Evolutionary conservation across 225 moss, liverwort and hornwort species (phyloP), one percentile per base, ranked within the genome.

Genomic region (Lunularia cruciata): DNA sequence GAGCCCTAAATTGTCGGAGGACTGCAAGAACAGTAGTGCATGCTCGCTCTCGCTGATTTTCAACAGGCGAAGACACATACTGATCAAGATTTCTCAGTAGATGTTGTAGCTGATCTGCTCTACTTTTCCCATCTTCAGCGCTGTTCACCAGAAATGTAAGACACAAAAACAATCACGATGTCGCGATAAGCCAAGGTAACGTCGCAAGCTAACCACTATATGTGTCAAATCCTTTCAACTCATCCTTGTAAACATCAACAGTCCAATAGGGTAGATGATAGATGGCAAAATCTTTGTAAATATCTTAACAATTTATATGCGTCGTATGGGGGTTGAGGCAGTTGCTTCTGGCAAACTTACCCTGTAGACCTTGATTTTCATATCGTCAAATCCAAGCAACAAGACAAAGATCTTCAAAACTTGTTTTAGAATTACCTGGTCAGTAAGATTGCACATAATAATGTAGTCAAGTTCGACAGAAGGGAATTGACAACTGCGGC

Each of bases 71-170:
- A 75, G 92, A 85, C 71, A 92, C 83, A 72, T 89, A 98, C 62
- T 69, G 86, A 79, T 98, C 96, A 72, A 98, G 86, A 81, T 90
- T 98, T 77, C 83, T 90, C 26, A 98, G 87, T 54, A 98, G 78
- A 83, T 92, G 90, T 75, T 98, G 92, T 80, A 98, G 87, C 75
- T 98, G 96, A 70, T 98, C 96, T 69, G 96, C 96, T 80, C 92
- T 90, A 83, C 96, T 98, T 77, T 98, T 98, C 31, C 96, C 96
- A 79, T 98, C 96, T 76, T 90, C 96, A 74, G 90, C 96, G 79
- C 96, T 98, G 86, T 66, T 84, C 76, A 57, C 20, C 33, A 52
- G 76, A 84, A 37, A 72, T 15, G 35, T 47, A 33, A n/a, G 31
- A 74, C 38, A 65, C n/a, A n/a, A 43, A 2, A 43, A 2, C 11